Conservation (phyloP, 495 filamentous ascomycete genomes). For the Podospora didyma region DNA sequence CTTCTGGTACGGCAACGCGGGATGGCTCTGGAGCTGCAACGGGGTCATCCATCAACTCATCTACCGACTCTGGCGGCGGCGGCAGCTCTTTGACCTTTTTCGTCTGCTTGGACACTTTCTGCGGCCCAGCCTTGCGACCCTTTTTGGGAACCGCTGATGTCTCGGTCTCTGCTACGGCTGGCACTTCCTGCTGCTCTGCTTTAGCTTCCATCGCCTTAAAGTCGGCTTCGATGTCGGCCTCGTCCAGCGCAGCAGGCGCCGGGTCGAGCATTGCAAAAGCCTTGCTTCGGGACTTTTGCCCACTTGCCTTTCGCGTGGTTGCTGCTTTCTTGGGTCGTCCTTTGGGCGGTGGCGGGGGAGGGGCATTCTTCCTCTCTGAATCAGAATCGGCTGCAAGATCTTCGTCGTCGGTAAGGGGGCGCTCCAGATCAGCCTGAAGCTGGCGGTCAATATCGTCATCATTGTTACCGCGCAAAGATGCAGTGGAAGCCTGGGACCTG, state of each 20-base stretch:
- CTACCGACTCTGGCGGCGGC: slow-evolving; percentile 12
- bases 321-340: slow-evolving; percentile 30
- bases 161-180: slow-evolving; percentile 22
- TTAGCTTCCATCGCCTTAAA: slow-evolving; percentile 41
- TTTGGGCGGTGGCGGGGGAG: slow-evolving; percentile 31
- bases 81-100: slow-evolving; percentile 39
- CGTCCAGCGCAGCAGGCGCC: slow-evolving; percentile 36
- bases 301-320: slow-evolving; percentile 32
- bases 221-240: slow-evolving; percentile 43
- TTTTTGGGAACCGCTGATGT: slow-evolving; percentile 37
- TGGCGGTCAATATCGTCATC: slow-evolving; percentile 65
- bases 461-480: slow-evolving; percentile 34
- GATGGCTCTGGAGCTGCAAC: slow-evolving; percentile 6
- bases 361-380: slow-evolving; percentile 27
- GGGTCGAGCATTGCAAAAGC: slow-evolving; percentile 45
- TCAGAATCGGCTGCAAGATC: slow-evolving; percentile 34
- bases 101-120: slow-evolving; percentile 41
- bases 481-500: slow-evolving; percentile 31
- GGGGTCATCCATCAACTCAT: slow-evolving; percentile 19
- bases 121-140: slow-evolving; percentile 39
- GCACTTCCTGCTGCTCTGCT: slow-evolving; percentile 2
- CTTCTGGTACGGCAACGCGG: slow-evolving; percentile 10
- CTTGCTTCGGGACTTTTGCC: slow-evolving; percentile 20
- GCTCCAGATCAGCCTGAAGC: slow-evolving; percentile 63
- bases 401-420: slow-evolving; percentile 55